Conservation (phyloP, 345 rosid genomes). For the Passiflora organensis region DNA sequence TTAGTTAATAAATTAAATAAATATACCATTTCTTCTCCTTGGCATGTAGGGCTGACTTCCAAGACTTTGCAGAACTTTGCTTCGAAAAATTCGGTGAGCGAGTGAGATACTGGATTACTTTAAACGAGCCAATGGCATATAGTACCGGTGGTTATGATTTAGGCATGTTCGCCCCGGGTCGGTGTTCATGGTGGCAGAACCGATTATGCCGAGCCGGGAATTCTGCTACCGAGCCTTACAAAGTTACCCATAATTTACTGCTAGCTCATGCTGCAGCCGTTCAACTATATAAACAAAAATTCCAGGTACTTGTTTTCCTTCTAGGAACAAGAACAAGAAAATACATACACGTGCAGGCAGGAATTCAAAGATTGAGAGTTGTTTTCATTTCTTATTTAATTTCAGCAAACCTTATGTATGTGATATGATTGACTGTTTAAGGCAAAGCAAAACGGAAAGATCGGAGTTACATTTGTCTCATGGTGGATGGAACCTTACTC, state of each 20-base stretch:
- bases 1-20: no score
- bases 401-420: no score
- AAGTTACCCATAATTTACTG: slow-evolving; percentile 21
- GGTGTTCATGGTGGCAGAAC: slow-evolving; percentile 32
- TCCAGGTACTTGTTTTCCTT: slow-evolving; percentile 3
- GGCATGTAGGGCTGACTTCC: slow-evolving; percentile 3
- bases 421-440: neutral
- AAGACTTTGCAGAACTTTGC: slow-evolving; percentile 5
- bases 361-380: neutral
- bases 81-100: slow-evolving; percentile 3
- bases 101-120: slow-evolving; percentile 8
- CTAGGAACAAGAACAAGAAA: neutral
- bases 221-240: slow-evolving; percentile 28
- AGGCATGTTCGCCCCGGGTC: slow-evolving; percentile 31
- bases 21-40: neutral
- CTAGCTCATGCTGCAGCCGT: slow-evolving; percentile 29
- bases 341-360: neutral
- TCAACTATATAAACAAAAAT: slow-evolving; percentile 8
- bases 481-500: neutral
- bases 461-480: neutral
- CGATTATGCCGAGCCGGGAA: slow-evolving; percentile 24
- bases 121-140: slow-evolving; percentile 6
- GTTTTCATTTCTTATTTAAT: no score
- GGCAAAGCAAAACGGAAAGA: neutral
- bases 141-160: slow-evolving; percentile 20